A percentile compares a stretch with the other conserved stretches of the same genome.
phyloP scores from a whole-genome alignment of 177 flowering plant genomes.

The Vitis hybrid region DNA sequence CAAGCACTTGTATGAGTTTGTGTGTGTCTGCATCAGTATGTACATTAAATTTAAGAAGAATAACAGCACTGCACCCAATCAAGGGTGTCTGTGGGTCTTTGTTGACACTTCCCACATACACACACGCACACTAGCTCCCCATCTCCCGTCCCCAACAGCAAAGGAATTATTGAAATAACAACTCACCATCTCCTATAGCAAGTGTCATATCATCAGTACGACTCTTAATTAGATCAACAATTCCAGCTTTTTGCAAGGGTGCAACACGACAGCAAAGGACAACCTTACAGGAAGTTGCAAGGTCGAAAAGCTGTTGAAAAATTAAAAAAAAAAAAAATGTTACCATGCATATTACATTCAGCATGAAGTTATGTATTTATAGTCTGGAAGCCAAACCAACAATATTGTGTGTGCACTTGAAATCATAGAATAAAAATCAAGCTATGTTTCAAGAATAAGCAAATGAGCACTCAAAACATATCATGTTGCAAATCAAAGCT shows the following conservation, averaged over 20 bases:
- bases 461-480: slow-evolving; percentile 2
- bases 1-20: no score
- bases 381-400: background rate
- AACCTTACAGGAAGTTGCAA: slow-evolving; percentile 78
- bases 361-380: no score
- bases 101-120: background rate
- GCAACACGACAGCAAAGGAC: slow-evolving; percentile 97
- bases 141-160: background rate
- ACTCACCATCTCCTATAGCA: slow-evolving; percentile 96
- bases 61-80: no score
- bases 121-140: background rate
- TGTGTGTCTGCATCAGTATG: no score
- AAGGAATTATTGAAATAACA: slow-evolving; percentile 8
- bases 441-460: background rate
- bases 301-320: slow-evolving; percentile 71
- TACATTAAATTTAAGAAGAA: no score
- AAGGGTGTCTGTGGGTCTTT: no score
- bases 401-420: background rate
- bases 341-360: background rate
- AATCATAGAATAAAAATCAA: background rate
- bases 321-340: background rate
- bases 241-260: slow-evolving; percentile 95
- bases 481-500: background rate
- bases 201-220: slow-evolving; percentile 92
- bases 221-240: slow-evolving; percentile 81